A percentile compares a stretch with the other conserved stretches of the same genome.
Evolutionary conservation across 331 rosid species (phyloP).

Genomic region (Malus hybrid): DNA sequence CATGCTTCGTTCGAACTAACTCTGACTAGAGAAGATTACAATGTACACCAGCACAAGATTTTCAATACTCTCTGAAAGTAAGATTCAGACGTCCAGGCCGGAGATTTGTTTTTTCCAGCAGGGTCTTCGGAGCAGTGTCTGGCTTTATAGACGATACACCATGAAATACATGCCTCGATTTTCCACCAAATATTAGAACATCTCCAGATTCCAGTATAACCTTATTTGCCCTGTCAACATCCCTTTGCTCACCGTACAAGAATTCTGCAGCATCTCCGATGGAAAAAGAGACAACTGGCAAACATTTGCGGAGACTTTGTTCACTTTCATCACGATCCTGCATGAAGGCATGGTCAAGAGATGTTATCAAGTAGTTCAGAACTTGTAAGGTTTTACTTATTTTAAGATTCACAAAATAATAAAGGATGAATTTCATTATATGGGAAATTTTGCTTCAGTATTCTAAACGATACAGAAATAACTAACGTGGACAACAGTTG

Average conservation of each 20-base stretch:
- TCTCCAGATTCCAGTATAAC: conserved; percentile 62
- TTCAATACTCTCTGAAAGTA: conserved; percentile 59
- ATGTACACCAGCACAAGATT: background rate
- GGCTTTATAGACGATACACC: conserved; percentile 44
- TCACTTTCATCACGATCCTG: conserved; percentile 79
- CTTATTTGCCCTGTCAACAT: conserved; percentile 30
- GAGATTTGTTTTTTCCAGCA: conserved; percentile 37
- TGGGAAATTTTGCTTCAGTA: background rate
- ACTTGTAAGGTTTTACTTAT: background rate
- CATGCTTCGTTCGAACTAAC: background rate
- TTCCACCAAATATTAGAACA: conserved; percentile 76
- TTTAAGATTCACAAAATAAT: background rate
- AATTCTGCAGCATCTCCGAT: conserved; percentile 79
- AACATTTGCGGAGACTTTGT: conserved; percentile 24
- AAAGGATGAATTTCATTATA: background rate
- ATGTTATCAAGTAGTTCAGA: background rate
- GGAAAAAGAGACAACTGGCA: conserved; percentile 86
- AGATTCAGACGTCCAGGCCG: conserved; percentile 70
- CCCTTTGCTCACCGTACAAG: conserved; percentile 39
- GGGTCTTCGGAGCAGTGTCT: conserved; percentile 40
- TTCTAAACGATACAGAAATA: background rate
- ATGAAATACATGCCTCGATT: conserved; percentile 59
- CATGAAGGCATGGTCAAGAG: background rate
- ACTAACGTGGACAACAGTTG: background rate
- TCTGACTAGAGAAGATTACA: background rate